Evolutionary conservation across 805 yeast genomes (phyloP).

Genomic region (Sugiyamaella smithiae): DNA sequence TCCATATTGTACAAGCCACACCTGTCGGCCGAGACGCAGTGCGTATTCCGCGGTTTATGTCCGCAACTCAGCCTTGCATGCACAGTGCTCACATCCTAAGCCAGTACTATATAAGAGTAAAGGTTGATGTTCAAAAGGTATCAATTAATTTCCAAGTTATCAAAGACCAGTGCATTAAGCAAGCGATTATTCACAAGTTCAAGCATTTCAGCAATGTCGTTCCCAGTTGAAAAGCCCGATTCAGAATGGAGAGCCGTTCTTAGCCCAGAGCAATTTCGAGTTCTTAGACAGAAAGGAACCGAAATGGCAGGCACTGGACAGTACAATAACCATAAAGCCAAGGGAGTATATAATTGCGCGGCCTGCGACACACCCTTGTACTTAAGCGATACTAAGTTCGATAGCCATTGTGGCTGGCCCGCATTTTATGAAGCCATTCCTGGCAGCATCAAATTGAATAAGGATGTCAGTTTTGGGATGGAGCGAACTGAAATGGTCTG

Average conservation of each 20-base stretch:
- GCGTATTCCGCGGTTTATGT: too few species aligned
- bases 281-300: constrained; percentile 71
- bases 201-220: constrained; percentile 11
- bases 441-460: constrained; percentile 60
- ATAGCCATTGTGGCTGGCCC: constrained; percentile 98
- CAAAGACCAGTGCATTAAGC: too few species aligned
- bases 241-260: constrained; percentile 79
- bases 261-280: constrained; percentile 71
- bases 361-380: constrained; percentile 83
- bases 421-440: constrained; percentile 90
- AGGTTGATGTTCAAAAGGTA: neutral
- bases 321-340: constrained; percentile 46
- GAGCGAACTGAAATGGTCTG: constrained; percentile 87
- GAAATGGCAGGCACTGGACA: constrained; percentile 67
- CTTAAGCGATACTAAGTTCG: constrained; percentile 74
- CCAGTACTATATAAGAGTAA: neutral
- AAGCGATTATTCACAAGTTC: neutral
- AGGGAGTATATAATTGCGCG: constrained; percentile 78
- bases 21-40: too few species aligned
- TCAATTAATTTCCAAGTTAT: too few species aligned
- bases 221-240: constrained; percentile 37
- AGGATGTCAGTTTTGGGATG: constrained; percentile 73
- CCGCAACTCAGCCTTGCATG: too few species aligned
- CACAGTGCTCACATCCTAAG: too few species aligned
- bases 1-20: too few species aligned